Base-by-base conservation (phyloP, 2,329 filamentous ascomycete genomes). In the Laburnicola sp. region DNA sequence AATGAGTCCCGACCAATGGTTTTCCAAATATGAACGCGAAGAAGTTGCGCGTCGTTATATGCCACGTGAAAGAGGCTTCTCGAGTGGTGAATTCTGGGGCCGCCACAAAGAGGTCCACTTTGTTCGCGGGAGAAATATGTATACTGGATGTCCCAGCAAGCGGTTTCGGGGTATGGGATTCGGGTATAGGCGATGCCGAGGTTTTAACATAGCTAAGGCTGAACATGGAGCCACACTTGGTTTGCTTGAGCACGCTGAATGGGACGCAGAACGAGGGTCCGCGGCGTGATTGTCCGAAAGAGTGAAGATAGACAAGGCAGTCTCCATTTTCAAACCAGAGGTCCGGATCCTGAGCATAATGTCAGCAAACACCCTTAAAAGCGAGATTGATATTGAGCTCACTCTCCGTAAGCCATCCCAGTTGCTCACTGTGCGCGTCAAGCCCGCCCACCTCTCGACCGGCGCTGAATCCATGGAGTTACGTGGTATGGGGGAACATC, bases 41-140 rank as follows among this genome's bases (percentile, higher is more conserved):
- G 60, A 91, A 83, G 64, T 93, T 93, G 10, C 89, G 81, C 2
- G 84, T 88, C 1, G 85, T 82, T 4, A 90, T 66, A 60, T 90
- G 86, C 68, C 87, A 87, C 32, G 77, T 70, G 58, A 84, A 82
- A 0, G 81, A 75, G 53, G 85, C 79, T 3, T 79, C 75, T 57
- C 79, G 78, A 41, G 81, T 78, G 3, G 77, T 71, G 30, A 75
- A 71, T 1, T 78, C 65, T 0, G 87, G 86, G 1, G 86, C 77
- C 2, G 88, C 84, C n/a, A 93, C 84, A 65, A 85, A 90, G 1
- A 92, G 75, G 44, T 91, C 84, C 48, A 75, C 72, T 10, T 59
- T 62, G 37, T 62, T 66, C 30, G 53, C 27, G 30, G 47, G 58
- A 36, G 58, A 58, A 40, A 75, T 71, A 52, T 67, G 71, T 62